Evolutionary conservation across 148 eudicot species (phyloP).

Genomic region (Vaccinium myrtillus): DNA sequence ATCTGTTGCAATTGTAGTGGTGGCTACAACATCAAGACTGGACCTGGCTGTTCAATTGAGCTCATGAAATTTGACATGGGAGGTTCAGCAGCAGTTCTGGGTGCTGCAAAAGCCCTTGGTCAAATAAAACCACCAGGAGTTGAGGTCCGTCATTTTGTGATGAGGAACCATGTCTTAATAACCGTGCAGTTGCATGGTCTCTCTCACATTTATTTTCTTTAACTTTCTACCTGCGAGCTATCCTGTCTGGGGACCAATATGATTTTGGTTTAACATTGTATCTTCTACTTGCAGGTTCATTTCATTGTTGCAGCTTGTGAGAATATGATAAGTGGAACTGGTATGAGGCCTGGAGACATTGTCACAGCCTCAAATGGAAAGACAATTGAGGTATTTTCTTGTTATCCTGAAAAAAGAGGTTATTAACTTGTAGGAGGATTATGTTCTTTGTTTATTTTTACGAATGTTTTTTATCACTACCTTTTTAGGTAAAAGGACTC

Average conservation of each 20-base stretch:
- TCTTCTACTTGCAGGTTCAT: constrained; percentile 68
- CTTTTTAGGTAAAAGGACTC: background rate
- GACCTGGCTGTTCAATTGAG: constrained; percentile 88
- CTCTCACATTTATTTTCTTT: background rate
- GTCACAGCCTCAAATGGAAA: constrained; percentile 98
- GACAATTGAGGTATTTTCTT: constrained; percentile 83
- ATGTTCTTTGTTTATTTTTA: background rate
- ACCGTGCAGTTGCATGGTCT: background rate
- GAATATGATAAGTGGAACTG: constrained; percentile 99
- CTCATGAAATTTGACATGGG: constrained; percentile 98
- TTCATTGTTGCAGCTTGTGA: constrained; percentile 99
- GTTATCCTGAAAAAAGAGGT: background rate
- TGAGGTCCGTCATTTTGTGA: constrained; percentile 51
- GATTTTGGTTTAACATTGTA: background rate
- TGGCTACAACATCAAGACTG: constrained; percentile 98
- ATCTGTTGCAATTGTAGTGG: constrained; percentile 54
- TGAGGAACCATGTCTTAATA: background rate
- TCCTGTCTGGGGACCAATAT: background rate
- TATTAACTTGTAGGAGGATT: background rate
- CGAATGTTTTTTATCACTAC: background rate
- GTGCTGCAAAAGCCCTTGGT: constrained; percentile 98
- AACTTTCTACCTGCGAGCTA: background rate
- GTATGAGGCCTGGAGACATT: constrained; percentile 98
- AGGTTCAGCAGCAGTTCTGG: constrained; percentile 96
- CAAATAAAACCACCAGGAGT: constrained; percentile 97